Conservation (phyloP, 768 basidiomycete genomes). For the Phanerochaete carnosa region DNA sequence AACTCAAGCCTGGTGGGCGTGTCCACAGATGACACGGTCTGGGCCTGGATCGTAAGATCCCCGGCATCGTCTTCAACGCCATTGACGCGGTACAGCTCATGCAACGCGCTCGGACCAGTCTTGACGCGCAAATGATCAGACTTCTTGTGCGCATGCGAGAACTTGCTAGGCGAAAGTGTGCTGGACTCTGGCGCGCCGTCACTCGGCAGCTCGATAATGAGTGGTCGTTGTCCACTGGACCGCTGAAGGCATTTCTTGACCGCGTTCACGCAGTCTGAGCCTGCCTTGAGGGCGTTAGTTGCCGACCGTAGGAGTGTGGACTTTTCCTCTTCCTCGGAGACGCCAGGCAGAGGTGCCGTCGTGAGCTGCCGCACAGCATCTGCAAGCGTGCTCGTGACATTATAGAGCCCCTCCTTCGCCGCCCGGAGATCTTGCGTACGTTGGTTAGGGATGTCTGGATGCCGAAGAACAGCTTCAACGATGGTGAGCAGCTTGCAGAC, state of each 20-base stretch:
- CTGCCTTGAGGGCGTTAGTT: constrained; percentile 82
- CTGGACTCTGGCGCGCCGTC: constrained; percentile 41
- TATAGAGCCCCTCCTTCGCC: constrained; percentile 81
- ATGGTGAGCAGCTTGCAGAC: constrained; percentile 89
- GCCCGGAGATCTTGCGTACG: constrained; percentile 63
- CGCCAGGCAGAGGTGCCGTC: constrained; percentile 36
- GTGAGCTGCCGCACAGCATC: constrained; percentile 83
- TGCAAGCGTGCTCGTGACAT: constrained; percentile 81
- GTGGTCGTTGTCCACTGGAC: constrained; percentile 56
- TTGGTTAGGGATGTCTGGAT: constrained; percentile 63
- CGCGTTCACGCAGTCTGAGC: constrained; percentile 83
- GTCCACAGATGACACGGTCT: constrained; percentile 29
- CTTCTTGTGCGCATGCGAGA: constrained; percentile 29
- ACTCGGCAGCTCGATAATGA: constrained; percentile 61
- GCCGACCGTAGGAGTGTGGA: constrained; percentile 75
- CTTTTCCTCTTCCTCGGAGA: constrained; percentile 83
- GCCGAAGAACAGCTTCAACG: constrained; percentile 83
- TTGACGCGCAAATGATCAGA: background rate
- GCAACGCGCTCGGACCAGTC: constrained; percentile 30
- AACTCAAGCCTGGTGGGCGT: constrained; percentile 8
- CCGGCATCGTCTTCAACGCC: constrained; percentile 49
- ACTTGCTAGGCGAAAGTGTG: constrained; percentile 46
- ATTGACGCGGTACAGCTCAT: constrained; percentile 30
- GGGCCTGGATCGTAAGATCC: constrained; percentile 59
- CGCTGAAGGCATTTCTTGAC: constrained; percentile 80